Percentiles rank a stretch among this genome's conserved stretches.
Conservation (phyloP, 2,329 filamentous ascomycete species). For the Curvularia hawaiiensis region DNA sequence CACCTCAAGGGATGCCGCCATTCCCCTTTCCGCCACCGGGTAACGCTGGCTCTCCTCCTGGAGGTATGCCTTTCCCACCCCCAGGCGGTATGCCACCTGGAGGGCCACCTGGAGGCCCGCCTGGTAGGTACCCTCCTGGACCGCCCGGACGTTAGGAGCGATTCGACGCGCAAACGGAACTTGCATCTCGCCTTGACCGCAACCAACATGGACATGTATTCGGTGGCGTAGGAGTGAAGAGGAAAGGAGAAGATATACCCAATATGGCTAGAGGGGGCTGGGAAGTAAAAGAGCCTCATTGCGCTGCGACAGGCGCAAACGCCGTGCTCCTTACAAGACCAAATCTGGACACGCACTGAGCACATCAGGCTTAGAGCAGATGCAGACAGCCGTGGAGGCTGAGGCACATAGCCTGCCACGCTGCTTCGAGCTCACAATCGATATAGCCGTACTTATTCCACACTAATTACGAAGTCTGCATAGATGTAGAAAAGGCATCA, state of each 20-base stretch:
- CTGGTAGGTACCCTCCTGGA: conserved; percentile 33
- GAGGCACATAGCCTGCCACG: background rate
- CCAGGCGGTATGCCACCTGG: conserved; percentile 28
- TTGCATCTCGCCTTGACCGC: conserved; percentile 6
- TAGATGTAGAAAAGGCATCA: background rate
- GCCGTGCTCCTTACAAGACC: conserved; percentile 18
- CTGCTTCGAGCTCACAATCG: conserved; percentile 16
- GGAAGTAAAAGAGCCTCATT: conserved; percentile 6
- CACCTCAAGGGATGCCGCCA: conserved; percentile 34
- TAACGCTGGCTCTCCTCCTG: conserved; percentile 38
- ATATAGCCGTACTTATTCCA: conserved; percentile 16
- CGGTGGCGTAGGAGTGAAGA: conserved; percentile 9
- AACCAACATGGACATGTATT: conserved; percentile 8
- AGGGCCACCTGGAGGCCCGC: conserved; percentile 31
- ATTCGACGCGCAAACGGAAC: conserved; percentile 16
- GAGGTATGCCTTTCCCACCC: conserved; percentile 34
- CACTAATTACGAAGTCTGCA: background rate
- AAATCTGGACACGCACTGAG: conserved; percentile 11
- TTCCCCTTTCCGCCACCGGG: conserved; percentile 39
- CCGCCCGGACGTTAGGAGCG: conserved; percentile 33
- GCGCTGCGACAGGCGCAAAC: conserved; percentile 31
- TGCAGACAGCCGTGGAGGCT: background rate
- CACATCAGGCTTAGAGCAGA: background rate
- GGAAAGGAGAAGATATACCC: conserved; percentile 26
- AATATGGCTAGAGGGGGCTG: conserved; percentile 15